These are phyloP conservation scores for Williopsis jadinii DNA, from an alignment of 1,139 yeast genomes.

Conservation along the genomic window DNA sequence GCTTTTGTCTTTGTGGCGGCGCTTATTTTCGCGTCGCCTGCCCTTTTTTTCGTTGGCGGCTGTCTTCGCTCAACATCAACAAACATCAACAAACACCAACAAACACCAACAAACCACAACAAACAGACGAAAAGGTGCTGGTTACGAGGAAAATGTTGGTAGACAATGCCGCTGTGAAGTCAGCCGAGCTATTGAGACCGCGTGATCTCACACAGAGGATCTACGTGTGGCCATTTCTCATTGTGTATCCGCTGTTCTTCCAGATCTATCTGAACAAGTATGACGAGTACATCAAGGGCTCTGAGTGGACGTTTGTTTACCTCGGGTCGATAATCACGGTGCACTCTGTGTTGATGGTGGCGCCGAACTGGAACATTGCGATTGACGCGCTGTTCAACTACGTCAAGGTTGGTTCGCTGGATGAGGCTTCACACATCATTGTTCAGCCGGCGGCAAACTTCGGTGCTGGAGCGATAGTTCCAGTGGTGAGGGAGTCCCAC, in stretches of 20 bases:
- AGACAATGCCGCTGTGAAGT: constrained; percentile 30
- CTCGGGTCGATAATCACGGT: constrained; percentile 65
- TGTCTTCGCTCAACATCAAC: no score
- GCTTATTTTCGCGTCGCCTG: no score
- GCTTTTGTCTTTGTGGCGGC: no score
- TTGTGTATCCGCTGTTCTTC: constrained; percentile 69
- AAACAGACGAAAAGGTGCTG: no score
- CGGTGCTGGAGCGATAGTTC: constrained; percentile 79
- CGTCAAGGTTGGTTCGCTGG: constrained; percentile 39
- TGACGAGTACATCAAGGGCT: constrained; percentile 74
- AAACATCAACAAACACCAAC: no score
- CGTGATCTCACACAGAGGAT: constrained; percentile 58
- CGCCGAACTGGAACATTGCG: constrained; percentile 93
- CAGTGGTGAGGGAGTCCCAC: constrained; percentile 49
- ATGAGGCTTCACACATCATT: constrained; percentile 64
- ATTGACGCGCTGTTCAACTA: constrained; percentile 71
- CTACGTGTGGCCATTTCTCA: constrained; percentile 77
- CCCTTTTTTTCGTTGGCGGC: no score
- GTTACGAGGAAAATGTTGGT: constrained; percentile 15
- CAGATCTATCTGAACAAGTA: constrained; percentile 64
- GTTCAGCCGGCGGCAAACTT: constrained; percentile 79
- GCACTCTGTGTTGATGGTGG: constrained; percentile 72
- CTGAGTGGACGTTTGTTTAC: constrained; percentile 80
- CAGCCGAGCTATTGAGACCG: constrained; percentile 60
- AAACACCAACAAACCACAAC: no score